Evolutionary conservation across 2,329 filamentous ascomycete genomes (phyloP), one percentile per base, ranked within the genome.

Genomic region (Chaetomiaceae sp.): DNA sequence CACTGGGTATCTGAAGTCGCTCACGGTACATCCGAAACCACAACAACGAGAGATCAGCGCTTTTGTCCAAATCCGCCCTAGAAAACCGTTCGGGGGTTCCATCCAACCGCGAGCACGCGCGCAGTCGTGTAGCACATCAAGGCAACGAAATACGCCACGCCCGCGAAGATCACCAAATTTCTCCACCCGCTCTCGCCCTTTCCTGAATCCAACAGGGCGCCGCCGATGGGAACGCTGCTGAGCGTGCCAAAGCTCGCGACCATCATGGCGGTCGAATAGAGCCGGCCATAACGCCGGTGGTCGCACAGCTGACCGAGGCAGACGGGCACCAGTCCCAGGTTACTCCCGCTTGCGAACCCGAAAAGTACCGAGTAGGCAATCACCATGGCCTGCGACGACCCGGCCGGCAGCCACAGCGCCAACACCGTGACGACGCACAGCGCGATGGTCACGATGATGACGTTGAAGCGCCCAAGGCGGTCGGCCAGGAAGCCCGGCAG

Each of bases 241-340:
- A 74, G 60, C 1, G 72, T 83, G 51, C 84, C 86, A 56, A 91
- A 84, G 52, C 81, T 84, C 17, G 87, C 86, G 33, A 90, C 71
- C 44, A 85, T 88, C 62, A 88, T 88, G 45, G 83, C 83, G 0
- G 84, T 88, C 1, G 85, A 83, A 58, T 84, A 87, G 59, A 85
- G 87, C 15, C 84, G 71, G 1, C 61, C 62, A 22, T 60, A 93
- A 40, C 88, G 74, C 43, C 83, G 74, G 3, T 85, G 83, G 27
- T 82, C 78, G 62, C 87, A 94, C 12, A 93, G 72, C 65, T 91
- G 86, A 1, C 86, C 85, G 1, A 94, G 75, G 56, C 87, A 91
- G 0, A 93, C 86, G 0, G 88, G 88, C 0, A 83, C 83, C 22
- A 94, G 64, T 1, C 79, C 81, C 53, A 95, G 83, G 56, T 89